A percentile compares a stretch with the other conserved stretches of the same genome.
Conservation (phyloP, 169 alveolate species). For the Theileria parva region DNA sequence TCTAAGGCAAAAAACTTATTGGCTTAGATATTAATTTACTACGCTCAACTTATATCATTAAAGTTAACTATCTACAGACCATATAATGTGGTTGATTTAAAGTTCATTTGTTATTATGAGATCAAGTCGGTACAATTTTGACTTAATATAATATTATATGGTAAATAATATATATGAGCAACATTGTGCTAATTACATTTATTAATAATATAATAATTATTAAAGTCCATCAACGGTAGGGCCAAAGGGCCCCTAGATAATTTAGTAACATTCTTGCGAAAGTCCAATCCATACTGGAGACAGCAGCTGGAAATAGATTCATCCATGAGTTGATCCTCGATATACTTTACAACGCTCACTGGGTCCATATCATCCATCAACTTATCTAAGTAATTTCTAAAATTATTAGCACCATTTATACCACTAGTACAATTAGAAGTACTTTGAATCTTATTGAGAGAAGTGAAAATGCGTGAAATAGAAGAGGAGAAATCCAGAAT, state of each 20-base stretch:
- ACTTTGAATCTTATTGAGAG: background rate
- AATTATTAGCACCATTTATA: background rate
- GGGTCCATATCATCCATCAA: background rate
- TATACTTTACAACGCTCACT: background rate
- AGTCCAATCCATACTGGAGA: background rate
- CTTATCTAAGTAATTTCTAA: background rate
- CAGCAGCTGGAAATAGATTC: background rate
- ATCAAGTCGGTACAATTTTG: too few relatives aligned
- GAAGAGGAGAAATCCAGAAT: background rate
- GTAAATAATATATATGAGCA: background rate
- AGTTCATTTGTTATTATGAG: too few relatives aligned
- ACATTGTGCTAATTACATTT: background rate
- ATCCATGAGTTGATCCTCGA: background rate
- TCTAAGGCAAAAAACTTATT: constrained; percentile 76
- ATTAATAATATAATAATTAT: too few relatives aligned
- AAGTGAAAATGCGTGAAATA: background rate
- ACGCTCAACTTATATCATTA: background rate
- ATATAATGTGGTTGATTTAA: too few relatives aligned
- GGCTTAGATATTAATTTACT: constrained; percentile 70
- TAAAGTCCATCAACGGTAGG: background rate
- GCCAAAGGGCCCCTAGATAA: background rate
- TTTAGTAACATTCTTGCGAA: background rate
- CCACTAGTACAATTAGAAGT: background rate
- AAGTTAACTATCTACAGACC: too few relatives aligned
- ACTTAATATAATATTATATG: too few relatives aligned